Base-by-base conservation (phyloP, 1,284 basidiomycete species). In the Hymenochaete sp. region DNA sequence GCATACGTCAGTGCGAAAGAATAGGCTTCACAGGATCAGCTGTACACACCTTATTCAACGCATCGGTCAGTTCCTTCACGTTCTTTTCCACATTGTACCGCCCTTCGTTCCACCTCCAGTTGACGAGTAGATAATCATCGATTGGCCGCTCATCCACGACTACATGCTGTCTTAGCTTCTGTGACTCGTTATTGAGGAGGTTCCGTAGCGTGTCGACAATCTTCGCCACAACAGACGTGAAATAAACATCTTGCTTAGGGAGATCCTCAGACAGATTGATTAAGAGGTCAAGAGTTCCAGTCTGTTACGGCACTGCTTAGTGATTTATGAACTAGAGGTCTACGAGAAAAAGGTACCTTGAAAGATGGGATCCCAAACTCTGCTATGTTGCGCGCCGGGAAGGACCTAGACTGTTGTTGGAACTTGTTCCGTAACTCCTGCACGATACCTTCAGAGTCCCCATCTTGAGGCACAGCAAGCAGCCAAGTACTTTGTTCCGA, bases 171-270 rank as follows among this genome's bases (percentile, higher is more conserved):
- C 75, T 67, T 27, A 97, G 74, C 62, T 91, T 91, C 33, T 72
- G 60, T 8, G 85, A 77, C 59, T 96, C 91, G 56, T 96, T 93
- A 59, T 92, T 93, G 44, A 95, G 67, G 44, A 98, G 75, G 53
- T 85, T 89, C 38, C 93, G 86, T 41, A 98, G 75, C 0, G 92
- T 93, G 59, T 98, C 96, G 49, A 98, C 90, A 19, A 87, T 85
- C 73, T 97, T 98, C 51, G 87, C 87, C 49, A 95, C 85, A 9
- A 82, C 80, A 18, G 77, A 69, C 2, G 90, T 97, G 68, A 96
- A 93, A 67, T 77, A 77, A n/a, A 75, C 61, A 56, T 98, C 96
- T 52, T 87, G 79, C 67, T 97, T 98, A 11, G 93, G 90, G 36
- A 98, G 74, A 44, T 88, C 82, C 59, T 98, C 96, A 13, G 92